Conservation (phyloP, 2,329 filamentous ascomycete species). For the Cryphonectria nitschkei region DNA sequence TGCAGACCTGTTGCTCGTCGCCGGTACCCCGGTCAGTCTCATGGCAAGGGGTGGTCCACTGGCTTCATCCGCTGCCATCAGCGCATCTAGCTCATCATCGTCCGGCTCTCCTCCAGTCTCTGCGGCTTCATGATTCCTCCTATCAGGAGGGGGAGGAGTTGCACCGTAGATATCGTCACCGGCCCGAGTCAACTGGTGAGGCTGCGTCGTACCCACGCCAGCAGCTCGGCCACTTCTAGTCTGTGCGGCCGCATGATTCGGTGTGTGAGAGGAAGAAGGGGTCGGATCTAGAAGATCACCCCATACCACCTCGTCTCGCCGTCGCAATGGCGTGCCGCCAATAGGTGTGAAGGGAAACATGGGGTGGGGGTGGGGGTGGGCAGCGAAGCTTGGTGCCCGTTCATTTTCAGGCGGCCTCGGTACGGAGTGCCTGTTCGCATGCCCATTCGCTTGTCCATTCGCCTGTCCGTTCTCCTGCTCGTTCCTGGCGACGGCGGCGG, state of each 20-base stretch:
- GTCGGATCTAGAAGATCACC: not conserved
- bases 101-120: constrained; percentile 41
- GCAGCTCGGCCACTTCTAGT: not conserved
- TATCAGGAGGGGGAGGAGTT: constrained; percentile 49
- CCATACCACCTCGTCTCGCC: not conserved
- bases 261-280: too few relatives aligned
- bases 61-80: constrained; percentile 56
- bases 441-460: too few relatives aligned
- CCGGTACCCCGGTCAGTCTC: constrained; percentile 19
- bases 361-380: too few relatives aligned
- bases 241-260: not conserved
- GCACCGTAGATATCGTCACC: constrained; percentile 60
- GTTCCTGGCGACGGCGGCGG: constrained; percentile 28
- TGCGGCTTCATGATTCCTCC: constrained; percentile 21
- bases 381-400: too few relatives aligned
- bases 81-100: constrained; percentile 53
- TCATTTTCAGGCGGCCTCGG: too few relatives aligned
- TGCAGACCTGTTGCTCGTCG: constrained; percentile 28
- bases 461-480: not conserved
- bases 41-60: constrained; percentile 28
- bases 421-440: too few relatives aligned
- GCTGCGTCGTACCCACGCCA: constrained; percentile 30
- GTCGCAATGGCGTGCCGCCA: not conserved
- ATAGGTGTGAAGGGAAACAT: too few relatives aligned
- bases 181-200: constrained; percentile 37